Conservation (phyloP, 345 rosid species). For the Eucalyptus cloeziana region DNA sequence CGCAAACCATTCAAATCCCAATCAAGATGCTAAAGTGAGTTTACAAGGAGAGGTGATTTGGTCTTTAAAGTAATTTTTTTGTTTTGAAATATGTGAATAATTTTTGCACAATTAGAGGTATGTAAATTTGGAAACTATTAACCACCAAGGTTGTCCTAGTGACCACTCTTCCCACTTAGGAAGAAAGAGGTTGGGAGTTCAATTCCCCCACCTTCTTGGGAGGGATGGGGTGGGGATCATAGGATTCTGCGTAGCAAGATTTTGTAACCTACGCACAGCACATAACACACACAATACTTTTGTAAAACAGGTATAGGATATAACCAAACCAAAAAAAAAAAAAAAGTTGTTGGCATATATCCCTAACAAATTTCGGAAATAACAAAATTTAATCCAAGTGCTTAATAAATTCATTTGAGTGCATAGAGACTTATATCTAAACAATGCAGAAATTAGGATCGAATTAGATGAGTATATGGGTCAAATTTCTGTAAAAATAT, state of each 20-base stretch:
- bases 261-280: too few species aligned
- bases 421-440: neutral
- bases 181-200: too few species aligned
- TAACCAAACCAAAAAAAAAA: too few species aligned
- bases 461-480: neutral
- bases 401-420: neutral
- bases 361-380: neutral
- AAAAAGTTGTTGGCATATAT: neutral
- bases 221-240: too few species aligned
- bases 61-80: neutral
- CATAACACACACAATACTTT: too few species aligned
- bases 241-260: fast-evolving
- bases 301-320: fast-evolving
- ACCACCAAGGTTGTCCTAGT: fast-evolving
- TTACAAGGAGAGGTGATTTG: neutral
- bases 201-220: too few species aligned
- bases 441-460: neutral
- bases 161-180: too few species aligned
- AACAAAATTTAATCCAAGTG: neutral
- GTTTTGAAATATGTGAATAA: neutral
- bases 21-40: neutral
- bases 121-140: neutral
- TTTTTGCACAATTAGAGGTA: neutral
- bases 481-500: neutral
- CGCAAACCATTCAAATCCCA: neutral